phyloP scores from a whole-genome alignment of 352 stramenopile species.

The Thraustochytrium sp. region DNA sequence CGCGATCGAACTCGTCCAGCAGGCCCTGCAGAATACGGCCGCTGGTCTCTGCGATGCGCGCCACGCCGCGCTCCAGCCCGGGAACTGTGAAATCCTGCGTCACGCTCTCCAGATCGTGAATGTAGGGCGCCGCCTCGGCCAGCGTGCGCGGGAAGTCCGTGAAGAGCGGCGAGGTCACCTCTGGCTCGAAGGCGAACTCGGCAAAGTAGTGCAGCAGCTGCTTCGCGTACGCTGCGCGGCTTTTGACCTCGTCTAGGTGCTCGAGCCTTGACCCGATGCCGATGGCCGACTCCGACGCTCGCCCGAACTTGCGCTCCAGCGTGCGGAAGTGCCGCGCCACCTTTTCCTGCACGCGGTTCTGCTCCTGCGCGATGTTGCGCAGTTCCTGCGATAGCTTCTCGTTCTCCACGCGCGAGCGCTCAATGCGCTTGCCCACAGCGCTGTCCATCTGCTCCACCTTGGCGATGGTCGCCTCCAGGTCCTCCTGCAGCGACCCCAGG shows the following conservation, averaged over 20 bases:
- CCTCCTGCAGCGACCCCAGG: neutral
- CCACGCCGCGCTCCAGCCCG: neutral
- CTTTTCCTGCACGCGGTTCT: conserved; percentile 16
- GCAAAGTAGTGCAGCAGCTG: conserved; percentile 17
- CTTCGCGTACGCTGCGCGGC: neutral
- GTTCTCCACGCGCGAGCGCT: neutral
- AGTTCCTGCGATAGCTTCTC: conserved; percentile 8
- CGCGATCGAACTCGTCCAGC: conserved; percentile 22
- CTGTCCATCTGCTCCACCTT: conserved; percentile 27
- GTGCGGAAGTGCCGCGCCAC: conserved; percentile 11
- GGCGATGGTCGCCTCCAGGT: neutral
- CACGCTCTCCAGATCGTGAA: conserved; percentile 25
- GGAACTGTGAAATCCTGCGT: neutral
- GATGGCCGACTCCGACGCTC: neutral
- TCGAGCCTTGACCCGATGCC: neutral
- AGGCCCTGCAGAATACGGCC: neutral
- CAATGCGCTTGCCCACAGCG: conserved; percentile 26
- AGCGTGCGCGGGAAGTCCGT: conserved; percentile 19
- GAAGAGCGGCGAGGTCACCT: conserved; percentile 1
- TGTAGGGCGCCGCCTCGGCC: neutral
- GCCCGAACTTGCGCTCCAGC: conserved; percentile 20
- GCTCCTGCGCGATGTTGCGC: neutral
- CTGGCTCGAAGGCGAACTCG: conserved; percentile 1
- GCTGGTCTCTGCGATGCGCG: conserved; percentile 12
- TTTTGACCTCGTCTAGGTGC: conserved; percentile 16